Percentiles rank a stretch among this genome's conserved stretches.
Conservation (phyloP, 352 stramenopile species). For the Globisporangium yorkense region DNA sequence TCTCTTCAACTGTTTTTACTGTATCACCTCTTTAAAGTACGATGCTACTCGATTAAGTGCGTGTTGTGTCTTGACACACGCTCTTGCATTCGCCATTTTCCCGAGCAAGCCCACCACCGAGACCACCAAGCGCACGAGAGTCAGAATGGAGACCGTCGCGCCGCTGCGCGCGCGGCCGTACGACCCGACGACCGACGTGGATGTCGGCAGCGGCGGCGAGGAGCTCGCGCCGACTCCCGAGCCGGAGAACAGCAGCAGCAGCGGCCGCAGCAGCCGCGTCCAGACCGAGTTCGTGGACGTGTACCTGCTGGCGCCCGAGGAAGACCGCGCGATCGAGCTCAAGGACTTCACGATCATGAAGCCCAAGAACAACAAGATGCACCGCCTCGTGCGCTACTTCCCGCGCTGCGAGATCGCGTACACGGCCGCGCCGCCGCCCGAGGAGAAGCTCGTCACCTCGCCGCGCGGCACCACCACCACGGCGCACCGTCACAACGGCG, state of each 20-base stretch:
- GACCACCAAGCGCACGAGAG: background rate
- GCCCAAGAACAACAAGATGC: constrained; percentile 74
- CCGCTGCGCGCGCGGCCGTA: constrained; percentile 9
- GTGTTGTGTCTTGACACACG: background rate
- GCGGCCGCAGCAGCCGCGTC: background rate
- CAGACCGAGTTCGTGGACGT: constrained; percentile 65
- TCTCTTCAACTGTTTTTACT: background rate
- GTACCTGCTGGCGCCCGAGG: constrained; percentile 64
- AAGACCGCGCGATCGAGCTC: constrained; percentile 52
- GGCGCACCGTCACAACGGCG: constrained; percentile 54
- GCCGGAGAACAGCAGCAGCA: background rate
- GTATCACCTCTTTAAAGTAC: background rate
- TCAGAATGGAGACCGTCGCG: background rate
- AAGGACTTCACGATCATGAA: constrained; percentile 85
- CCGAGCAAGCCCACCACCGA: background rate
- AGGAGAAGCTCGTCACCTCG: constrained; percentile 53
- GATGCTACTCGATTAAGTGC: background rate
- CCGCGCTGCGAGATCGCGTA: constrained; percentile 70
- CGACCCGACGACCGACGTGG: constrained; percentile 12
- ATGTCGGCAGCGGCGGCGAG: constrained; percentile 1
- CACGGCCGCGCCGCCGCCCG: constrained; percentile 44
- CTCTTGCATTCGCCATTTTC: background rate
- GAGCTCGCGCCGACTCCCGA: background rate
- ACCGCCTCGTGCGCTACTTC: constrained; percentile 61
- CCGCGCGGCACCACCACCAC: constrained; percentile 43